These are phyloP conservation scores for Plenodomus tracheiphilus DNA, from an alignment of 2,329 filamentous ascomycete genomes.

Conservation along the genomic window DNA sequence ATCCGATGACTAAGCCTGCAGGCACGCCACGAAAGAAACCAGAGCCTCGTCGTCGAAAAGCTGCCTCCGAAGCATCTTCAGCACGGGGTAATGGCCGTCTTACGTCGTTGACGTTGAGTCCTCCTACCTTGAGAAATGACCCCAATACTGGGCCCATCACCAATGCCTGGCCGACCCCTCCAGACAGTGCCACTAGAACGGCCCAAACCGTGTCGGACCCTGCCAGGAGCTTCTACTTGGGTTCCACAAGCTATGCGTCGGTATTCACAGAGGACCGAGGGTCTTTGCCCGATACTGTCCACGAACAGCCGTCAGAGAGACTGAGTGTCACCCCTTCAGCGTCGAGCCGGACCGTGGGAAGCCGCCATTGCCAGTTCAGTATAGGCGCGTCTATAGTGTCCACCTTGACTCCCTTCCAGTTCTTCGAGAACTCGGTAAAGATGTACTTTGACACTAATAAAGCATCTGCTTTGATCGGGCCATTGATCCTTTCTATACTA, in stretches of 20 bases:
- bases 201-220: slow-evolving; percentile 26
- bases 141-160: slow-evolving; percentile 7
- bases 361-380: slow-evolving; percentile 34
- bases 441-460: slow-evolving; percentile 34
- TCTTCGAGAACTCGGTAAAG: slow-evolving; percentile 32
- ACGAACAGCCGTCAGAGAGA: slow-evolving; percentile 34
- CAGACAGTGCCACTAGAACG: slow-evolving; percentile 27
- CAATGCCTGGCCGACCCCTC: slow-evolving; percentile 36
- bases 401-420: slow-evolving; percentile 31
- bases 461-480: slow-evolving; percentile 31
- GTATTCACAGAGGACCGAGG: slow-evolving; percentile 36
- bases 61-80: slow-evolving; percentile 15
- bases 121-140: slow-evolving; percentile 34
- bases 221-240: slow-evolving; percentile 36
- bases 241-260: slow-evolving; percentile 43
- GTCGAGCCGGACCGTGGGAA: slow-evolving; percentile 21
- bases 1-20: slow-evolving; percentile 42
- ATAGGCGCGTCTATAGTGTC: slow-evolving; percentile 34
- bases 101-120: slow-evolving; percentile 29
- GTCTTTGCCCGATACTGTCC: slow-evolving; percentile 33
- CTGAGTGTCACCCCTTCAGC: slow-evolving; percentile 26
- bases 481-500: slow-evolving; percentile 34
- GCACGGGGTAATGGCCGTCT: slow-evolving; percentile 22
- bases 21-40: slow-evolving; percentile 42
- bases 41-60: slow-evolving; percentile 33